Conservation (phyloP, 2,329 filamentous ascomycete species). For the Penicillium carneum region DNA sequence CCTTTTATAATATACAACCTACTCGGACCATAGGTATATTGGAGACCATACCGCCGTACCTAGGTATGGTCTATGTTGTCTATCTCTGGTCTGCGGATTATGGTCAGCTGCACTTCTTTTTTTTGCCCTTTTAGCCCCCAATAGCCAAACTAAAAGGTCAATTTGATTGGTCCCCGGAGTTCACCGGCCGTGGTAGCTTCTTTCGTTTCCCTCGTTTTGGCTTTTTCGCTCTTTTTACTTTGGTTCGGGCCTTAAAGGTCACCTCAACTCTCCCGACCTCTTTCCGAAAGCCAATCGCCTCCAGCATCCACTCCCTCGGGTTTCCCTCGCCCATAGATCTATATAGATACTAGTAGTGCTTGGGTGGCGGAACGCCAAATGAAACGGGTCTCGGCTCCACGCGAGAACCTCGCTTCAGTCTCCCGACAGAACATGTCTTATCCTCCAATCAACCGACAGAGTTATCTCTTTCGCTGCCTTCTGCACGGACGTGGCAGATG, state of each 20-base stretch:
- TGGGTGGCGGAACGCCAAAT: not conserved
- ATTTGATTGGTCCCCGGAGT: constrained; percentile 11
- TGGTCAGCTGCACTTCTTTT: constrained; percentile 15
- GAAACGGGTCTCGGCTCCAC: constrained; percentile 5
- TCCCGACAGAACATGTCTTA: constrained; percentile 2
- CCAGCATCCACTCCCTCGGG: constrained; percentile 16
- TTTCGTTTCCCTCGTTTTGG: not conserved
- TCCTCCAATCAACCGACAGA: constrained; percentile 12
- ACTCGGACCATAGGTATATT: not conserved
- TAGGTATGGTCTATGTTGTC: not conserved
- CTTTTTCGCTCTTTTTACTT: not conserved
- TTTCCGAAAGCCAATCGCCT: constrained; percentile 21
- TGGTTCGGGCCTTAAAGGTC: constrained; percentile 7
- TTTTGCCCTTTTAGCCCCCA: constrained; percentile 10
- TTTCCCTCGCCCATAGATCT: not conserved
- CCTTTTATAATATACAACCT: not conserved
- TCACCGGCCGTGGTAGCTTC: constrained; percentile 10
- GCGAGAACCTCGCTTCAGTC: not conserved
- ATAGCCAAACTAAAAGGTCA: not conserved
- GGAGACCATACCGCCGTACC: not conserved
- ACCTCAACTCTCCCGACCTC: not conserved
- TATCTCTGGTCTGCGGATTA: not conserved
- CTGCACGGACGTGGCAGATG: constrained; percentile 26
- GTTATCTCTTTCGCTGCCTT: not conserved
- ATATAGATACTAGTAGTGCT: not conserved